Base-by-base conservation (phyloP, 2,329 filamentous ascomycete species). In the Colletotrichum incanum region DNA sequence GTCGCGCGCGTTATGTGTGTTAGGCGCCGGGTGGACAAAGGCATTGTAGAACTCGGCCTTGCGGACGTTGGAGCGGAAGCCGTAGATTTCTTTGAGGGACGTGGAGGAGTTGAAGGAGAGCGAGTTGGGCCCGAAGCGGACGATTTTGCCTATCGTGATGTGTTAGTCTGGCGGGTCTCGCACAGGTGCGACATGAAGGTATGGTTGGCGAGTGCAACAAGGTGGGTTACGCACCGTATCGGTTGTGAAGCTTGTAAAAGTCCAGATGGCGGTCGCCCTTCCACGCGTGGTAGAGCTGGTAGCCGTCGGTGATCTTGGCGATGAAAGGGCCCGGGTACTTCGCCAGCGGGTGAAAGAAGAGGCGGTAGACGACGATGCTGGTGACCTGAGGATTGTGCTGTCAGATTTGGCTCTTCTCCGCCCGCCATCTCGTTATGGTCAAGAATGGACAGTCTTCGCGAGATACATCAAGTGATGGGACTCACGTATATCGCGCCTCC, bases 51-150 rank as follows among this genome's bases (percentile, higher is more conserved):
- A 94, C 75, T 91, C 87, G 50, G 91, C 87, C 82, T 94, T 94
- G 80, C 87, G 84, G 39, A 92, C 89, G 72, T 91, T 91, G 79
- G 88, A 81, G 60, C 85, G 85, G 83, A 91, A 90, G 74, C 90
- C 89, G 81, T 92, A 91, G 73, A 93, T 92, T 23, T 90, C 87
- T 79, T 90, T 90, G 70, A 94, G 84, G 0, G 93, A 92, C 9
- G 88, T 87, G 73, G 88, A 88, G 66, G 90, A 92, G 85, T 96
- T 96, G 84, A 97, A 90, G 1, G 92, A 94, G 52, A 97, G 84
- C 72, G 89, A 90, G 80, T 94, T 94, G 55, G 94, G 94, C 0
- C 93, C 93, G 75, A 93, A 93, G 37, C 94, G 93, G n/a, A 96
- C 92, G 62, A 91, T 80, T n/a, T 86, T 84, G 76, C 90, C 89